phyloP scores from a whole-genome alignment of 108 stramenopile genomes.

The Aureococcus anophagefferens region DNA sequence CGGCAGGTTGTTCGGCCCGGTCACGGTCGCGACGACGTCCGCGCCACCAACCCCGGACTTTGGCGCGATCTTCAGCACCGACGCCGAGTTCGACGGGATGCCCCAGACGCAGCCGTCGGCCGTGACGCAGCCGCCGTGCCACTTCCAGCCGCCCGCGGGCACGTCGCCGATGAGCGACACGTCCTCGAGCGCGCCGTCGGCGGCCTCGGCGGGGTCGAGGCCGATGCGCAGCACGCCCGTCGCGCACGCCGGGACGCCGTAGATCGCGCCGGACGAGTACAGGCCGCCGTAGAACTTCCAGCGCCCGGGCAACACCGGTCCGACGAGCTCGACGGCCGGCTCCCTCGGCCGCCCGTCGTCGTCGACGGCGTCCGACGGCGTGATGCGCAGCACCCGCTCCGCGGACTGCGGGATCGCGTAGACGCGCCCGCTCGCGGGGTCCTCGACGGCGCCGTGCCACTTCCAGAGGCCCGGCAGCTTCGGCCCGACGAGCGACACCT shows the following conservation, averaged over 20 bases:
- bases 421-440: slow-evolving; percentile 54
- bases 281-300: background rate
- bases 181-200: slow-evolving; percentile 4
- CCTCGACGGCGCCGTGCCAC: slow-evolving; percentile 76
- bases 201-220: background rate
- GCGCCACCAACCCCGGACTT: too few relatives aligned
- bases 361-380: slow-evolving; percentile 31
- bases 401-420: slow-evolving; percentile 76
- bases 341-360: too few relatives aligned
- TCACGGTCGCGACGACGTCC: slow-evolving; percentile 9
- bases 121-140: slow-evolving; percentile 68
- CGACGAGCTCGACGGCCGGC: background rate
- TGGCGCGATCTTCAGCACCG: slow-evolving; percentile 50
- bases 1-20: background rate
- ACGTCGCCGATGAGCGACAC: slow-evolving; percentile 59
- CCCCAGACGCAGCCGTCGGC: slow-evolving; percentile 60
- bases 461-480: slow-evolving; percentile 57
- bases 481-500: slow-evolving; percentile 49
- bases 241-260: background rate
- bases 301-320: background rate
- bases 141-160: slow-evolving; percentile 54
- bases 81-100: slow-evolving; percentile 65
- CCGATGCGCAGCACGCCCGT: background rate
- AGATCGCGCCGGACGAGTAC: background rate
- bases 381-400: slow-evolving; percentile 52